Conservation (phyloP, 179 eudicot species). For the Beta corolliflora region DNA sequence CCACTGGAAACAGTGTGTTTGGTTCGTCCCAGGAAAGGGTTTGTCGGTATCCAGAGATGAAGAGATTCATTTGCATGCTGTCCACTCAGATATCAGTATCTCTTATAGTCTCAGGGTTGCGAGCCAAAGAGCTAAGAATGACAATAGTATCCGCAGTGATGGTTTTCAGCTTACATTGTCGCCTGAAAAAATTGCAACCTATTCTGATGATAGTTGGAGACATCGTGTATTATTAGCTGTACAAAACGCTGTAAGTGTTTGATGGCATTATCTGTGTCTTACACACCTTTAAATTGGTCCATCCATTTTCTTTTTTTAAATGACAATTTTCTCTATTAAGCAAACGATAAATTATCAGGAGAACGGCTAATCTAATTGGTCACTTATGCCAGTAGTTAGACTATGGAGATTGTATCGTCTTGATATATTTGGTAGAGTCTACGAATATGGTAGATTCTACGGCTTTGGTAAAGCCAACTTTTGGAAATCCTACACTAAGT, state of each 20-base stretch:
- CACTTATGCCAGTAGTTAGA: not conserved
- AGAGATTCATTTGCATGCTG: slow-evolving; percentile 59
- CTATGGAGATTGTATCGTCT: not conserved
- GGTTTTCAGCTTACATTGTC: slow-evolving; percentile 47
- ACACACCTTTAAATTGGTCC: not conserved
- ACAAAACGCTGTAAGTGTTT: slow-evolving; percentile 59
- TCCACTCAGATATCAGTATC: slow-evolving; percentile 66
- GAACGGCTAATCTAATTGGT: not conserved
- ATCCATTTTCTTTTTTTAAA: not conserved
- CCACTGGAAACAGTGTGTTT: slow-evolving; percentile 92
- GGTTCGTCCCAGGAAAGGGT: slow-evolving; percentile 71
- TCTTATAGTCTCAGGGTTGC: slow-evolving; percentile 51
- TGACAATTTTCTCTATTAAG: not conserved
- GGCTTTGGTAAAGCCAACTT: not conserved
- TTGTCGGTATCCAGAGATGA: slow-evolving; percentile 55
- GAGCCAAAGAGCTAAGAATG: slow-evolving; percentile 33
- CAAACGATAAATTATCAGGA: not conserved
- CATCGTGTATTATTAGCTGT: slow-evolving; percentile 50
- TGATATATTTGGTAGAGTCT: not conserved
- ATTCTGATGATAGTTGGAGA: slow-evolving; percentile 73
- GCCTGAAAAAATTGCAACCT: slow-evolving; percentile 78
- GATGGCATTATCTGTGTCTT: not conserved
- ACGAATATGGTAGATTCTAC: not conserved
- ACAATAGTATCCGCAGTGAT: slow-evolving; percentile 22
- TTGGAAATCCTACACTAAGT: not conserved